Base-by-base conservation (phyloP, 2,329 filamentous ascomycete species). In the Venturiaceae sp. region DNA sequence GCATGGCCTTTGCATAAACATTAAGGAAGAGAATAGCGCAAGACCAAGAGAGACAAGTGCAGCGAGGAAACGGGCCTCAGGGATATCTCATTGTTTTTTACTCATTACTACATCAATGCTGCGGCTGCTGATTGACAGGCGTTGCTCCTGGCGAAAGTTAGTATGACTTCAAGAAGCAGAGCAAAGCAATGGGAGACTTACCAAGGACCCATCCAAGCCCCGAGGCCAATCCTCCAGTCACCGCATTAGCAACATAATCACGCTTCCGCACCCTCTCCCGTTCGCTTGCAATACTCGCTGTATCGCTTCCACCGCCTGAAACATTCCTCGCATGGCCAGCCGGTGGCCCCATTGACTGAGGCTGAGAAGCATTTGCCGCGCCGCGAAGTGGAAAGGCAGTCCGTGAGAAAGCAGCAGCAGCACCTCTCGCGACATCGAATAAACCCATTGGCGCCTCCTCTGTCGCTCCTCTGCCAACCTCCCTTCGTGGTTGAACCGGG, bases 231-330 rank as follows among this genome's bases (percentile, higher is more conserved):
- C 81, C 82, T 2, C 81, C 82, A 13, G 80, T 84, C 5, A 85
- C 83, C 68, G 83, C 83, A 70, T 78, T 85, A 60, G 82, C 82
- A 53, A 86, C 81, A 72, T 85, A 85, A 68, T 92, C 89, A 64
- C 89, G 80, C 75, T 86, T 92, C 64, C 88, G 80, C 37, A 82
- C 76, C 59, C 77, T 72, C 60, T 77, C 70, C 53, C 69, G 70
- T 32, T 72, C 71, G 23, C 58, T 63, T 59, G 58, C 62, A 26
- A 56, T 63, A 23, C 47, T 57, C 55, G 54, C 54, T 41, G 57
- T 58, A 61, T 62, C 62, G 62, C 66, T 66, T 26, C 58, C 66
- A 11, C 60, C 58, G 55, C 63, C 66, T 11, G 57, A 60, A 23
- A 63, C 70, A 69, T 62, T 63, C 68, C 32, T 74, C 60, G 21